Evolutionary conservation across 2,329 filamentous ascomycete species (phyloP).

Genomic region (Exophiala oligosperma): DNA sequence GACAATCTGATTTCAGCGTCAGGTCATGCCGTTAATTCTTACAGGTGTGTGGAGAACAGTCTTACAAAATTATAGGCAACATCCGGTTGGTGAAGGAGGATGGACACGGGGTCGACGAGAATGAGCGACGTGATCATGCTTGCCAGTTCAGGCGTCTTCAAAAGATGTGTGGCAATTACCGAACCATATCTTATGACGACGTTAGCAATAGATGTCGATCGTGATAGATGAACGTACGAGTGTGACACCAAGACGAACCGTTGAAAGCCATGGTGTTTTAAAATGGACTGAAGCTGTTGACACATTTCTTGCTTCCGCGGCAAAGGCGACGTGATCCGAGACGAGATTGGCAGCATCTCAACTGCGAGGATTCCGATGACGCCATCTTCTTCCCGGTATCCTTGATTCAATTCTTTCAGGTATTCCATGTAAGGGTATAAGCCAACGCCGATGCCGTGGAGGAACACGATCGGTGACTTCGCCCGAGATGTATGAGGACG

Average conservation of each 20-base stretch:
- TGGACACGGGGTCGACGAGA: conserved; percentile 62
- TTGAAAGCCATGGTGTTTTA: conserved; percentile 58
- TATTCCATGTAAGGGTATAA: conserved; percentile 63
- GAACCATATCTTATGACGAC: conserved; percentile 55
- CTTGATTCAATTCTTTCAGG: conserved; percentile 54
- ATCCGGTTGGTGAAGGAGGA: conserved; percentile 68
- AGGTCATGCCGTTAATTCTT: conserved; percentile 1
- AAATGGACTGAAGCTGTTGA: conserved; percentile 56
- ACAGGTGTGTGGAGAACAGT: neutral
- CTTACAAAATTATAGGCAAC: conserved; percentile 68
- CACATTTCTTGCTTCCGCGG: conserved; percentile 48
- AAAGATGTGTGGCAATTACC: conserved; percentile 62
- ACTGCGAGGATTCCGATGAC: conserved; percentile 18
- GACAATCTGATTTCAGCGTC: conserved; percentile 36
- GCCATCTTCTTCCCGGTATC: conserved; percentile 10
- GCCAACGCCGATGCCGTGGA: conserved; percentile 71
- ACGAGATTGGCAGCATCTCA: conserved; percentile 50
- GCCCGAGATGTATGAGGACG: conserved; percentile 60
- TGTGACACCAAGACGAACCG: conserved; percentile 63
- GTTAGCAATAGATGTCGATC: neutral
- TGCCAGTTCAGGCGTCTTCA: conserved; percentile 51
- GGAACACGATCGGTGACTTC: conserved; percentile 61
- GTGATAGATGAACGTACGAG: conserved; percentile 36
- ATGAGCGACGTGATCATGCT: conserved; percentile 50
- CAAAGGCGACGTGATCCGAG: conserved; percentile 31